Evolutionary conservation across 2,329 filamentous ascomycete genomes (phyloP), one percentile per base, ranked within the genome.

Genomic region (Exophiala phaeomuriformis): DNA sequence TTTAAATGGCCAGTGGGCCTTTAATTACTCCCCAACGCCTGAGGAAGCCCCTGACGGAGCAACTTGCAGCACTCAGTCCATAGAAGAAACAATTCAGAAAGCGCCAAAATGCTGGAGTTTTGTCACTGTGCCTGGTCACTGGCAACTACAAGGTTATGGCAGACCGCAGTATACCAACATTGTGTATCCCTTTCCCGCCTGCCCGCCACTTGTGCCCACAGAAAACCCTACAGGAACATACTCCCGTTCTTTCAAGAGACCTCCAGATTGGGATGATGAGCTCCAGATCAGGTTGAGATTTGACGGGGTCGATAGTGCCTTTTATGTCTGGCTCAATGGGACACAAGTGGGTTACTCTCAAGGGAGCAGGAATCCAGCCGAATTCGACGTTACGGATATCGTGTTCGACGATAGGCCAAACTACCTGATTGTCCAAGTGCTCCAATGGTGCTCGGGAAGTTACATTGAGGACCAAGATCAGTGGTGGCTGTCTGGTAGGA

Each of bases 381-480:
- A 88, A 63, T 88, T 86, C 60, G 85, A 88, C 56, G 71, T 88
- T 8, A 82, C 81, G 0, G 61, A 69, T 0, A 68, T 74, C 32
- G 69, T 87, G 1, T 65, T 69, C 19, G 64, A 65, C 4, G 67
- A 67, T 3, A 70, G 62, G 2, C 68, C 73, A 43, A 88, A 86
- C 57, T 72, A 71, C 1, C 64, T 88, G 1, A 74, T 77, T 6
- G 81, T 87, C 0, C 73, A 77, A n/a, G 84, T 87, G 0, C 87
- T 87, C 58, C 82, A 86, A 63, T 85, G 80, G 73, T 85, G 77
- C 33, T 83, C 86, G 59, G 84, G 80, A 1, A 79, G 79, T 0
- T 86, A 86, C 60, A 82, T 86, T 33, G 84, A 87, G 65, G 82
- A 86, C 51, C 68, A 83, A 61, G 82, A 86, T 64, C 81, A 85